Conservation (phyloP, 1,139 yeast species). For the Candida neerlandica region DNA sequence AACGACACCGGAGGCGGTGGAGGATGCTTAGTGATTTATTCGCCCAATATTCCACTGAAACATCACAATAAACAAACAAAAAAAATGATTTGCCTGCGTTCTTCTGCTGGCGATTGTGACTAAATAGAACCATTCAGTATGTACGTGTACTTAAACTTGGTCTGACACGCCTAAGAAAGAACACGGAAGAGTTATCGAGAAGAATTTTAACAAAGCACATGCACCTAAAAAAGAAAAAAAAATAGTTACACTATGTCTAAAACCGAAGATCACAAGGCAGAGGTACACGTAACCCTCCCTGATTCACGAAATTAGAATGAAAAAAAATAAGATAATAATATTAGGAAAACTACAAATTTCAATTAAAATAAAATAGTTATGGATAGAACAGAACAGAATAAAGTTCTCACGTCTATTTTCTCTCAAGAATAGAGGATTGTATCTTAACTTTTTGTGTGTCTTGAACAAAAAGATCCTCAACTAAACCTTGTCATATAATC, state of each 20-base stretch:
- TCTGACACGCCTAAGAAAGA: no score
- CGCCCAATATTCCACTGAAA: neutral
- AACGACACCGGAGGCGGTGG: neutral
- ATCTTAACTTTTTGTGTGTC: no score
- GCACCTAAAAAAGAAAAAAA: neutral
- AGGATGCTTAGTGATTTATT: neutral
- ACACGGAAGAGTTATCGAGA: neutral
- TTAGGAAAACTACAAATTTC: neutral
- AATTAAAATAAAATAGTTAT: no score
- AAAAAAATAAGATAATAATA: neutral
- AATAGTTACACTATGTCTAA: neutral
- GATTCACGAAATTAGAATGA: neutral
- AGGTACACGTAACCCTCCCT: neutral
- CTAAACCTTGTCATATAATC: no score
- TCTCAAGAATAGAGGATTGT: no score
- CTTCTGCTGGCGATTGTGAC: neutral
- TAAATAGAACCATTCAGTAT: neutral
- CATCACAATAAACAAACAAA: neutral
- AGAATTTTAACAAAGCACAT: slow-evolving; percentile 1
- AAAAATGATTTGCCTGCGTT: no score
- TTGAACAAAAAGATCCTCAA: no score
- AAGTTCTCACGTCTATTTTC: no score
- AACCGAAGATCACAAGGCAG: neutral
- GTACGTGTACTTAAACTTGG: neutral
- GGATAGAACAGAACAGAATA: no score